These are phyloP conservation scores for Phytopythium ostracodes DNA, from an alignment of 352 stramenopile species.

Conservation along the genomic window DNA sequence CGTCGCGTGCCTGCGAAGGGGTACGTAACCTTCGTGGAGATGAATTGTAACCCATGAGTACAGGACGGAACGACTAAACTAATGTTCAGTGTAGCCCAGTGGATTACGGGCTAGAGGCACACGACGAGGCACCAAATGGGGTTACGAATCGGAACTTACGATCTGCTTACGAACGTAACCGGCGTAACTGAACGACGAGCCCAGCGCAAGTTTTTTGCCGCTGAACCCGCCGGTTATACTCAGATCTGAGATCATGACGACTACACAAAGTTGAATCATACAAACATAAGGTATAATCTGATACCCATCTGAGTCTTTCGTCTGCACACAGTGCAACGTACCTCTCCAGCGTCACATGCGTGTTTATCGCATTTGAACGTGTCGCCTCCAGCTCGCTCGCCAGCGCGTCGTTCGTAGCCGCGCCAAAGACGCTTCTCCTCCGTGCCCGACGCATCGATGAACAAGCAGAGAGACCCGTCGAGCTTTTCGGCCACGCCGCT, in stretches of 20 bases:
- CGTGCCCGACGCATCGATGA: neutral
- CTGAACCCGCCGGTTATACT: neutral
- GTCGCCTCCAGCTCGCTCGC: no score
- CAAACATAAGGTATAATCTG: neutral
- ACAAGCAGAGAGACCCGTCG: neutral
- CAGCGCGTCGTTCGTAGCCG: neutral
- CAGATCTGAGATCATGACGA: neutral
- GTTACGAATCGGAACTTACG: no score
- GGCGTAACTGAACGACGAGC: neutral
- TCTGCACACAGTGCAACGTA: neutral
- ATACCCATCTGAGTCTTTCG: neutral
- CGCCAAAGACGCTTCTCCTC: neutral
- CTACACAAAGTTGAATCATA: neutral
- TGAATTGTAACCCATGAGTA: no score
- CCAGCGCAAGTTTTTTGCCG: neutral
- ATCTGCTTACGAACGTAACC: no score
- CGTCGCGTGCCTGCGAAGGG: no score
- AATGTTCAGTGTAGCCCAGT: no score
- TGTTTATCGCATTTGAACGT: neutral
- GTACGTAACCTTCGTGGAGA: no score
- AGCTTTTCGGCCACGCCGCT: neutral
- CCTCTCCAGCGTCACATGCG: neutral
- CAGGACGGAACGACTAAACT: no score
- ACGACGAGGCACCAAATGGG: no score
- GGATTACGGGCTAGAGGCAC: no score